A percentile compares a stretch with the other conserved stretches of the same genome.
Evolutionary conservation across 306 rosid genomes (phyloP).

Genomic region (Quillaja saponaria): DNA sequence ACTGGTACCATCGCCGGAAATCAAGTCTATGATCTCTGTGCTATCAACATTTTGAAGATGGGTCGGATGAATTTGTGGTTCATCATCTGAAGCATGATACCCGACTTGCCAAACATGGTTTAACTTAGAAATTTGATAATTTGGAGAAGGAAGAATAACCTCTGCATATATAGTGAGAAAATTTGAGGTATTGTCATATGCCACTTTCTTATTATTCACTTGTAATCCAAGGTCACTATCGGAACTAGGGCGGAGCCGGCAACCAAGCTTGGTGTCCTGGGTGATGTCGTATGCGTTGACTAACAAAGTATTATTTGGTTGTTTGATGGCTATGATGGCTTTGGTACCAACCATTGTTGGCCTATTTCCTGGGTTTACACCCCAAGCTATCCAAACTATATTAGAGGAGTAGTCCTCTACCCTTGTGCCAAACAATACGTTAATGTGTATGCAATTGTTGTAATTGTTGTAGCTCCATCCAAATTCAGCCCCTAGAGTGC

Average conservation of each 20-base stretch:
- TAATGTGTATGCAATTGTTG: not conserved
- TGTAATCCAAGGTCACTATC: not conserved
- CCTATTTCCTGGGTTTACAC: conserved; percentile 56
- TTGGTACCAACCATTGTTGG: conserved; percentile 74
- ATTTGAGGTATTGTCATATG: not conserved
- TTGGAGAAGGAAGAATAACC: conserved; percentile 26
- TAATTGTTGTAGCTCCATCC: conserved; percentile 42
- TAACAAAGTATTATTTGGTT: not conserved
- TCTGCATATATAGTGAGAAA: conserved; percentile 37
- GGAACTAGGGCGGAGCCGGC: conserved; percentile 35
- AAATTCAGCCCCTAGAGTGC: conserved; percentile 60
- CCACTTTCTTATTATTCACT: not conserved
- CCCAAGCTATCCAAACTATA: conserved; percentile 77
- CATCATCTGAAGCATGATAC: not conserved
- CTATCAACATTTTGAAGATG: conserved; percentile 61
- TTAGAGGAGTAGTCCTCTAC: not conserved
- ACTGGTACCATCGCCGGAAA: not conserved
- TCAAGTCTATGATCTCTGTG: conserved; percentile 56
- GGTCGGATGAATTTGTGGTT: conserved; percentile 44
- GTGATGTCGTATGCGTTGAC: conserved; percentile 45
- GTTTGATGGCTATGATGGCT: conserved; percentile 57
- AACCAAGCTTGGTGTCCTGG: conserved; percentile 44
- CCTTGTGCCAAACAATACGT: conserved; percentile 46
- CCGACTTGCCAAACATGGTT: conserved; percentile 90
- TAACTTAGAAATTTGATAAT: conserved; percentile 35